Conservation (phyloP, 73 alveolate species). For the Tetrahymena malaccensis region DNA sequence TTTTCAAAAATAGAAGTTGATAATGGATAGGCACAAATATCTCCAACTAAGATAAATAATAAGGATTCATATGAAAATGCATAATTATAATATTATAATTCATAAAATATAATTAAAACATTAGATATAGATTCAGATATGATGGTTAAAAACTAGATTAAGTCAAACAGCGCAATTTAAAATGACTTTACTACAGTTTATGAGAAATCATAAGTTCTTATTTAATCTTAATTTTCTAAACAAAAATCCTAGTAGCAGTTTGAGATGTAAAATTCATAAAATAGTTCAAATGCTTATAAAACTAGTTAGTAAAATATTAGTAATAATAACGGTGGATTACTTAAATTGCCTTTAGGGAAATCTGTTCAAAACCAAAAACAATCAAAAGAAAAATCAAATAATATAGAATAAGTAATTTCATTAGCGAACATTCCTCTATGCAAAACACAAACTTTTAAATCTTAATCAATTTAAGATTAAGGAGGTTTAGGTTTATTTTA, state of each 20-base stretch:
- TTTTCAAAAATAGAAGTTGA: background rate
- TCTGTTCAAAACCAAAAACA: background rate
- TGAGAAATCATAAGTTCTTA: background rate
- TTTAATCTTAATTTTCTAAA: background rate
- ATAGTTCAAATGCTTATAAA: background rate
- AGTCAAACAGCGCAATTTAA: background rate
- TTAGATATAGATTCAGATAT: background rate
- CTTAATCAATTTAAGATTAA: background rate
- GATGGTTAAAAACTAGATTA: too few species aligned
- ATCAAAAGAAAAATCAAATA: background rate
- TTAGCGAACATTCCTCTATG: background rate
- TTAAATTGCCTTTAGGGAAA: background rate
- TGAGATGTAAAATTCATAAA: background rate
- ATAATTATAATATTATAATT: too few species aligned
- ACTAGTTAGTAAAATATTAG: too few species aligned
- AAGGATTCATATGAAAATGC: background rate
- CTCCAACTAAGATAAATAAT: background rate
- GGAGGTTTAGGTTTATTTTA: background rate
- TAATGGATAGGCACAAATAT: background rate
- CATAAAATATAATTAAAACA: background rate
- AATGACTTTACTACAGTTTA: background rate
- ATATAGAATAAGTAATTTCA: background rate
- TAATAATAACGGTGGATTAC: too few species aligned
- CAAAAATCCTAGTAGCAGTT: background rate
- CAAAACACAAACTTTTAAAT: background rate